Conservation (phyloP, 345 rosid species). For the Laguncularia racemosa region DNA sequence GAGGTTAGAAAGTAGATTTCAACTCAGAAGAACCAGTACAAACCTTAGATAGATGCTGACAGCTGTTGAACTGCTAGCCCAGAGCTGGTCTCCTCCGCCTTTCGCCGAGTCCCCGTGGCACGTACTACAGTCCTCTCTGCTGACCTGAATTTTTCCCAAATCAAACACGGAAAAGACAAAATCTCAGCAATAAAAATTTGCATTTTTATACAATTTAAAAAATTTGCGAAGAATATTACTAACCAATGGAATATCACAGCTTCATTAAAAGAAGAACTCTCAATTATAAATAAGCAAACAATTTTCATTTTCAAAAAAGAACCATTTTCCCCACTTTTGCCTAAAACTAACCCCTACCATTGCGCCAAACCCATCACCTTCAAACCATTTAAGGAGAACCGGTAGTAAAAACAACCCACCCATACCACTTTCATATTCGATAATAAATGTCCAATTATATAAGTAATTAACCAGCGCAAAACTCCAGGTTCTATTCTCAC, state of each 20-base stretch:
- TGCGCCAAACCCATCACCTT: too few relatives aligned
- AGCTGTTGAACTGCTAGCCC: conserved; percentile 71
- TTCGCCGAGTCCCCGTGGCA: conserved; percentile 55
- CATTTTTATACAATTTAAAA: not conserved
- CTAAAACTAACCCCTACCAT: too few relatives aligned
- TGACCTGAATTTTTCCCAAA: conserved; percentile 31
- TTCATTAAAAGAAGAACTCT: not conserved
- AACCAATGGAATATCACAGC: not conserved
- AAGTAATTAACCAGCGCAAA: too few relatives aligned
- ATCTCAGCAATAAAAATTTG: not conserved
- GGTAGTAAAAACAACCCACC: too few relatives aligned
- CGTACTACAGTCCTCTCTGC: conserved; percentile 52
- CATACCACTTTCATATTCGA: too few relatives aligned
- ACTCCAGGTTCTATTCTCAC: too few relatives aligned
- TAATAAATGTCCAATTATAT: too few relatives aligned
- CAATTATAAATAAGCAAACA: too few relatives aligned
- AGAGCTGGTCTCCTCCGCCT: conserved; percentile 88
- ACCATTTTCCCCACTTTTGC: too few relatives aligned
- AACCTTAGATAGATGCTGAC: conserved; percentile 59
- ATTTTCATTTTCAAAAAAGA: too few relatives aligned
- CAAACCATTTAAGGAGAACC: too few relatives aligned
- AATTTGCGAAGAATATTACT: not conserved
- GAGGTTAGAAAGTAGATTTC: too few relatives aligned
- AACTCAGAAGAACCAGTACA: conserved; percentile 5
- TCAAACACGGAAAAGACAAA: not conserved